A percentile compares a stretch with the other conserved stretches of the same genome.
Evolutionary conservation across 2,329 filamentous ascomycete species (phyloP).

Genomic region (Fusarium humuli): DNA sequence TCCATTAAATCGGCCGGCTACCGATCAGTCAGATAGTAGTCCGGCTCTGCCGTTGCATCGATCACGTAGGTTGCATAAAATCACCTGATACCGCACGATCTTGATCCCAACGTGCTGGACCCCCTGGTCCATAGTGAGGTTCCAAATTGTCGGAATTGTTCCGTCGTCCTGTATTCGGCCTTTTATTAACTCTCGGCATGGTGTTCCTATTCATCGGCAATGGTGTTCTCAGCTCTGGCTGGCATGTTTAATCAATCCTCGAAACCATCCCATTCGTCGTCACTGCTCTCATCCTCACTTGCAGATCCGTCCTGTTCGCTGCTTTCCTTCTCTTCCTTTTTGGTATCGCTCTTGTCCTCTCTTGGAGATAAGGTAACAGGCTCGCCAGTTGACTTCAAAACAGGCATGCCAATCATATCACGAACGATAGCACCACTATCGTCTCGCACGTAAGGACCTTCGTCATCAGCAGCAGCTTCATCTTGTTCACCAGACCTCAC

Average conservation of each 20-base stretch:
- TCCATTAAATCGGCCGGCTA: slow-evolving; percentile 4
- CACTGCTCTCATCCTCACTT: slow-evolving; percentile 15
- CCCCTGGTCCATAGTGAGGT: background rate
- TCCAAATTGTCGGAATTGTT: background rate
- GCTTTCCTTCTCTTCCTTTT: slow-evolving; percentile 30
- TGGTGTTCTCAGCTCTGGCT: slow-evolving; percentile 6
- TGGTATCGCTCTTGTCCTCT: slow-evolving; percentile 38
- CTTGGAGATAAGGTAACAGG: slow-evolving; percentile 44
- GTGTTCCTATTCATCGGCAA: background rate
- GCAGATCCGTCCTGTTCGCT: slow-evolving; percentile 22
- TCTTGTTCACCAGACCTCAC: slow-evolving; percentile 55
- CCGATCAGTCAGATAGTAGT: slow-evolving; percentile 7
- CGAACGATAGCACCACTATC: slow-evolving; percentile 64
- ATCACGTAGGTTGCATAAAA: slow-evolving; percentile 23
- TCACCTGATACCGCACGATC: slow-evolving; percentile 21
- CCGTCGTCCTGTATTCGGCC: background rate
- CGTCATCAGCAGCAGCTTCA: slow-evolving; percentile 30
- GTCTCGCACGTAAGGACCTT: slow-evolving; percentile 67
- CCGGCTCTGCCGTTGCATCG: background rate
- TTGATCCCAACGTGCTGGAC: slow-evolving; percentile 8
- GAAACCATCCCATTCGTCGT: slow-evolving; percentile 45
- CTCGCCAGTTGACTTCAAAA: slow-evolving; percentile 52
- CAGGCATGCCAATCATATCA: slow-evolving; percentile 55
- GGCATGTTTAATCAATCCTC: slow-evolving; percentile 36
- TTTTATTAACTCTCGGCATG: background rate